These are phyloP conservation scores for Musa balbisiana DNA, from an alignment of 202 grass and related monocot species.

Conservation along the genomic window DNA sequence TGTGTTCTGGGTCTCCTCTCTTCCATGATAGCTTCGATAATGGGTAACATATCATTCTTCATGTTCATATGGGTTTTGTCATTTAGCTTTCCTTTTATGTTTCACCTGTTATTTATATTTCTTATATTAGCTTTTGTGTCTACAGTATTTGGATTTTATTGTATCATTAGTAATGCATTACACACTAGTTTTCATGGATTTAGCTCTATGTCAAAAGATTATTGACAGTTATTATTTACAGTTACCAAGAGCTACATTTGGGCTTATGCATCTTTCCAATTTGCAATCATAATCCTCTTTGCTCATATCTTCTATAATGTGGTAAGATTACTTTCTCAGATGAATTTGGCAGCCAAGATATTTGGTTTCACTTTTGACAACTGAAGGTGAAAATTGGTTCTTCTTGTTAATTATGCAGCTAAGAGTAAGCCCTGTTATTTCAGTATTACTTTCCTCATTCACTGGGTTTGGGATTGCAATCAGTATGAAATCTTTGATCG, in stretches of 20 bases:
- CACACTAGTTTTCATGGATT: constrained; percentile 22
- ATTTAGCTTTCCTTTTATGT: neutral
- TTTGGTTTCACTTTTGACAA: constrained; percentile 1
- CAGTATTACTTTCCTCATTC: constrained; percentile 78
- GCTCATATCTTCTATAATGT: constrained; percentile 90
- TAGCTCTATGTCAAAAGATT: neutral
- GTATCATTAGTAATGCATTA: neutral
- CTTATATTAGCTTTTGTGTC: constrained; percentile 3
- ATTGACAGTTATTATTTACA: constrained; percentile 26
- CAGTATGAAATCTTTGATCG: constrained; percentile 73
- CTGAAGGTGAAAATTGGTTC: neutral
- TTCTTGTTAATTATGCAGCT: constrained; percentile 44
- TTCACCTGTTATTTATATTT: neutral
- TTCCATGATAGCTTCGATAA: constrained; percentile 88
- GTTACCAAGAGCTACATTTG: constrained; percentile 81
- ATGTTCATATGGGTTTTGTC: constrained; percentile 6
- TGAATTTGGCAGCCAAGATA: neutral
- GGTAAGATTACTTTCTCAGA: constrained; percentile 37
- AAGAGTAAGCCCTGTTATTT: constrained; percentile 52
- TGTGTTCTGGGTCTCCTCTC: constrained; percentile 85
- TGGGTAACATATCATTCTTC: constrained; percentile 49
- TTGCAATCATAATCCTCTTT: constrained; percentile 91
- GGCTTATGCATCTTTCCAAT: constrained; percentile 95
- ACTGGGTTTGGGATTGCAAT: constrained; percentile 90
- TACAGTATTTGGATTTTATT: constrained; percentile 7